These are phyloP conservation scores for Coniella lustricola DNA, from an alignment of 2,329 filamentous ascomycete genomes.

Conservation along the genomic window DNA sequence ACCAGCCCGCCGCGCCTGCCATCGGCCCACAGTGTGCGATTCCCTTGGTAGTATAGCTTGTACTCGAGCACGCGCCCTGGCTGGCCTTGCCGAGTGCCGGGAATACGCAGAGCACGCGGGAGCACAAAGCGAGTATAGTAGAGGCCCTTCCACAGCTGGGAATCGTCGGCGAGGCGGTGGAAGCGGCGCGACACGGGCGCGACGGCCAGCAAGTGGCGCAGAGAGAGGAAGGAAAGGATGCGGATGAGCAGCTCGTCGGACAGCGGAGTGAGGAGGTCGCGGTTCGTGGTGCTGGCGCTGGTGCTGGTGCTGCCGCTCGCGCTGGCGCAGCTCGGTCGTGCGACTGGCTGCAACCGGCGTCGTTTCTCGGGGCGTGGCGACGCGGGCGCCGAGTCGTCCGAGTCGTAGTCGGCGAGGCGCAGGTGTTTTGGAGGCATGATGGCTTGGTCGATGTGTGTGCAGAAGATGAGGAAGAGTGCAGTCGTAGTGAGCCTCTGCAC, in stretches of 20 bases:
- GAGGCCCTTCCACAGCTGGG: slow-evolving; percentile 82
- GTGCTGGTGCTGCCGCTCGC: too few species aligned
- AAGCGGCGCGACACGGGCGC: slow-evolving; percentile 69
- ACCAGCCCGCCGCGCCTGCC: slow-evolving; percentile 36
- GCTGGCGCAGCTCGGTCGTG: neutral
- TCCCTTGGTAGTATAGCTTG: slow-evolving; percentile 39
- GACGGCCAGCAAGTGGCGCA: slow-evolving; percentile 57
- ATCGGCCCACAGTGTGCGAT: slow-evolving; percentile 38
- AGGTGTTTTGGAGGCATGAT: slow-evolving; percentile 9
- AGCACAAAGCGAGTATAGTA: slow-evolving; percentile 86
- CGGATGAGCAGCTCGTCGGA: slow-evolving; percentile 86
- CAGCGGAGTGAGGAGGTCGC: slow-evolving; percentile 62
- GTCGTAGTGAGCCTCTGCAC: too few species aligned
- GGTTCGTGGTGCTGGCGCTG: too few species aligned
- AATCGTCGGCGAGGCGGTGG: slow-evolving; percentile 65
- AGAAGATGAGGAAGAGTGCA: too few species aligned
- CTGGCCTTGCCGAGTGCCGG: slow-evolving; percentile 44
- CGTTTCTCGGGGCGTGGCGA: slow-evolving; percentile 4
- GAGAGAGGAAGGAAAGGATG: slow-evolving; percentile 70
- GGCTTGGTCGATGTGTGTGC: too few species aligned
- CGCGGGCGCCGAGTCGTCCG: neutral
- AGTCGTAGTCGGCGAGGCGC: neutral
- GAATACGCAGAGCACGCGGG: slow-evolving; percentile 69
- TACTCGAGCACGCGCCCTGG: slow-evolving; percentile 17
- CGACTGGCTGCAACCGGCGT: neutral